Evolutionary conservation across 352 stramenopile species (phyloP).

Genomic region (Phytophthora cryptogea): DNA sequence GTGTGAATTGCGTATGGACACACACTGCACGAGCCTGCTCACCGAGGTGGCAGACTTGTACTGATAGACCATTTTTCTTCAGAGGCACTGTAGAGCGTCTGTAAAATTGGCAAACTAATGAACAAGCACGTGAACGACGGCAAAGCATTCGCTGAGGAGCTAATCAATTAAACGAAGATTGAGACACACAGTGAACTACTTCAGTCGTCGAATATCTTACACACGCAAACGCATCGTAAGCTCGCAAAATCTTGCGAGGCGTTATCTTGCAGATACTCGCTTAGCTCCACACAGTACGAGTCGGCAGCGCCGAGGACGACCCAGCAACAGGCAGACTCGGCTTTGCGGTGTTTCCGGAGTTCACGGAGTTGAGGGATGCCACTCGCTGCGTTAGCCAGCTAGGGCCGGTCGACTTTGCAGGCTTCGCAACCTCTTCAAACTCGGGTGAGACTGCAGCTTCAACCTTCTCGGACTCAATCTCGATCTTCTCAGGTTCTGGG

Average conservation of each 20-base stretch:
- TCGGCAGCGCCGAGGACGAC: conserved; percentile 42
- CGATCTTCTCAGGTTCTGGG: conserved; percentile 10
- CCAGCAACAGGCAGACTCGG: conserved; percentile 26
- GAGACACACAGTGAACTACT: conserved; percentile 22
- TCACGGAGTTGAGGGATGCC: conserved; percentile 33
- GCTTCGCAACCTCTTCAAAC: conserved; percentile 17
- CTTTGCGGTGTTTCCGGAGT: conserved; percentile 23
- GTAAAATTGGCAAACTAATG: conserved; percentile 6
- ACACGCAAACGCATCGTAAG: conserved; percentile 29
- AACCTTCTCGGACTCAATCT: conserved; percentile 17
- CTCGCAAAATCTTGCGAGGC: conserved; percentile 8
- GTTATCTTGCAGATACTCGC: conserved; percentile 17
- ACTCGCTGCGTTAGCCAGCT: conserved; percentile 35
- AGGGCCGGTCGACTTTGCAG: conserved; percentile 21
- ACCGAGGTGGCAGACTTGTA: conserved; percentile 41
- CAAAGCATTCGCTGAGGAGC: conserved; percentile 15
- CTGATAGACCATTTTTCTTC: conserved; percentile 19
- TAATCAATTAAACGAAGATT: conserved; percentile 27
- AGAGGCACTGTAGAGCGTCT: conserved; percentile 2
- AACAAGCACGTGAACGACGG: conserved; percentile 9
- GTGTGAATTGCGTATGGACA: conserved; percentile 74
- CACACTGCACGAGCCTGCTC: conserved; percentile 58
- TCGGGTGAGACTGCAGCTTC: conserved; percentile 15
- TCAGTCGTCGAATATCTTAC: conserved; percentile 39
- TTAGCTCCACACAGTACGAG: conserved; percentile 64